phyloP scores from a whole-genome alignment of 2,329 filamentous ascomycete genomes.

The Colletotrichum spinosum region DNA sequence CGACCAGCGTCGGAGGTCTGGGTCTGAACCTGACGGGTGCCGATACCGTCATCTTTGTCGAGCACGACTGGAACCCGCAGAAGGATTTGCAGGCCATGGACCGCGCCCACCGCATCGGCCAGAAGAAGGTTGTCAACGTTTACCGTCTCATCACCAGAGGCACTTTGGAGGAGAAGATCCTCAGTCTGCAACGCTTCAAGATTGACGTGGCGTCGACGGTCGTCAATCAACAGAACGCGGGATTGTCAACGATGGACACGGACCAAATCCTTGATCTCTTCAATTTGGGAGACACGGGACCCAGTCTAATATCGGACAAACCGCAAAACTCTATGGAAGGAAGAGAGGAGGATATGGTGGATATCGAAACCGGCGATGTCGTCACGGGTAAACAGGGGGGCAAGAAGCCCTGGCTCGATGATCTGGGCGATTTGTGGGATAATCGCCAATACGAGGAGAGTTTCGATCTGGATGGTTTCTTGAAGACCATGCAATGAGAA shows the following conservation, averaged over 20 bases:
- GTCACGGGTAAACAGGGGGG: slow-evolving; percentile 84
- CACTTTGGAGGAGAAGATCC: slow-evolving; percentile 97
- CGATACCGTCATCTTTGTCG: slow-evolving; percentile 98
- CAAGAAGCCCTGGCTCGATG: slow-evolving; percentile 95
- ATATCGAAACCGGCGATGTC: slow-evolving; percentile 91
- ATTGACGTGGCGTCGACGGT: slow-evolving; percentile 98
- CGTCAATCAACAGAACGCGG: slow-evolving; percentile 98
- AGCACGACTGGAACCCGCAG: slow-evolving; percentile 99
- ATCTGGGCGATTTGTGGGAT: slow-evolving; percentile 96
- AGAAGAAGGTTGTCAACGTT: slow-evolving; percentile 99
- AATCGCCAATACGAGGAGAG: slow-evolving; percentile 98
- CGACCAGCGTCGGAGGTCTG: slow-evolving; percentile 93
- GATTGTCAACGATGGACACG: slow-evolving; percentile 94
- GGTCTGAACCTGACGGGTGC: slow-evolving; percentile 96
- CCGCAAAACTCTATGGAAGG: slow-evolving; percentile 68
- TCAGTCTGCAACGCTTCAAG: slow-evolving; percentile 98
- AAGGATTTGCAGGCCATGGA: slow-evolving; percentile 99
- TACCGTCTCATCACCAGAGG: slow-evolving; percentile 96
- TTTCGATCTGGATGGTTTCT: slow-evolving; percentile 94
- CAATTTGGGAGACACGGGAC: slow-evolving; percentile 84
- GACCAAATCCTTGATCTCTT: slow-evolving; percentile 98
- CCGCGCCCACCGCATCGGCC: slow-evolving; percentile 95
- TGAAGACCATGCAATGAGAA: slow-evolving; percentile 85
- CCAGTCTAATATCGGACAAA: slow-evolving; percentile 72
- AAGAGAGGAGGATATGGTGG: slow-evolving; percentile 87